phyloP scores from a whole-genome alignment of 116 monocot genomes.

The Posidonia oceanica region DNA sequence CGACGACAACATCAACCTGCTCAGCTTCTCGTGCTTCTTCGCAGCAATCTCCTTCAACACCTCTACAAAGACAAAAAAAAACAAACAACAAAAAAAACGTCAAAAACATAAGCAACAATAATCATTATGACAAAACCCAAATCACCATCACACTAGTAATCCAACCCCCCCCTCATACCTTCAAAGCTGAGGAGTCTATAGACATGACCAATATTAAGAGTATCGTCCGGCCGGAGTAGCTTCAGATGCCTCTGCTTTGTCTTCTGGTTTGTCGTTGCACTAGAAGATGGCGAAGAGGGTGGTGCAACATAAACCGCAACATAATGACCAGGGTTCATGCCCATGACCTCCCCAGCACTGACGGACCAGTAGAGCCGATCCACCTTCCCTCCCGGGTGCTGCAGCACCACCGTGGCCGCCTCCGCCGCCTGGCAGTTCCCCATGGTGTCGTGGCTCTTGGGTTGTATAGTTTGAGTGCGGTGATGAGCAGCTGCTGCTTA shows the following conservation, averaged over 20 bases:
- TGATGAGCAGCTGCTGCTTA: not conserved
- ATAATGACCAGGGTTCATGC: conserved; percentile 73
- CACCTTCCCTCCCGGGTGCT: conserved; percentile 44
- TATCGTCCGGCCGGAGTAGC: conserved; percentile 73
- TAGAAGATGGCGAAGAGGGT: not conserved
- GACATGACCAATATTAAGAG: conserved; percentile 56
- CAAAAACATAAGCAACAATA: not conserved
- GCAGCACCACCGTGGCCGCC: conserved; percentile 61
- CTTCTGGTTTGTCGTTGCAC: not conserved
- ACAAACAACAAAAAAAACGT: too few species aligned
- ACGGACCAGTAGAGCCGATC: conserved; percentile 53
- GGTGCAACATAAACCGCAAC: conserved; percentile 42
- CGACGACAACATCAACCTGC: conserved; percentile 18
- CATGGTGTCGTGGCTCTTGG: conserved; percentile 5
- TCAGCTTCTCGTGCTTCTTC: conserved; percentile 49
- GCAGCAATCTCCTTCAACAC: conserved; percentile 66
- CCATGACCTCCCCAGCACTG: conserved; percentile 62
- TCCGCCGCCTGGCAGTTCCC: conserved; percentile 94
- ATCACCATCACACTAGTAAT: not conserved
- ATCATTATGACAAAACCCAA: too few species aligned
- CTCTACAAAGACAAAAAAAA: conserved; percentile 23
- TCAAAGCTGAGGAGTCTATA: conserved; percentile 46
- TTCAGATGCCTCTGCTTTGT: conserved; percentile 19
- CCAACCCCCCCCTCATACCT: not conserved
- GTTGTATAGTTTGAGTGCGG: too few species aligned